Conservation (phyloP, 2,329 filamentous ascomycete species). For the Ophiostoma sp. region DNA sequence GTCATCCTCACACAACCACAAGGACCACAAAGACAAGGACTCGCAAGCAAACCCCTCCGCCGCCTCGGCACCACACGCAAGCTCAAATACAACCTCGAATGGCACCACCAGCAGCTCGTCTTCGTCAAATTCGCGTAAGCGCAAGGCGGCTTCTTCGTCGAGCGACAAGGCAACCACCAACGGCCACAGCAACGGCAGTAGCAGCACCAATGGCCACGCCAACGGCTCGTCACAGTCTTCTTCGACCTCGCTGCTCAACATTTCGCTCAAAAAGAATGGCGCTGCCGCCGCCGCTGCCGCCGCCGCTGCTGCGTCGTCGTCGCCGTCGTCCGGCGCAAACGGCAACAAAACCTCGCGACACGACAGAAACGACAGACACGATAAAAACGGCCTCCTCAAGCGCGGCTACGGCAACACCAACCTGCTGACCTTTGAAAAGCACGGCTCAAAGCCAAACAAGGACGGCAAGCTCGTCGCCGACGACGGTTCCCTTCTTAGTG, state of each 20-base stretch:
- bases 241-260: conserved; percentile 23
- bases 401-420: conserved; percentile 61
- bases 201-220: conserved; percentile 11
- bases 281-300: conserved; percentile 30
- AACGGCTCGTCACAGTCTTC: conserved; percentile 15
- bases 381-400: conserved; percentile 18
- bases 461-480: conserved; percentile 79
- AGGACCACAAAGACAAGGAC: conserved; percentile 30
- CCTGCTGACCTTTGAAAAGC: conserved; percentile 80
- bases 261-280: conserved; percentile 24
- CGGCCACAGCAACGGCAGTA: neutral
- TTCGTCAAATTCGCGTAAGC: conserved; percentile 62
- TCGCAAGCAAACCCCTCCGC: conserved; percentile 28
- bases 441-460: conserved; percentile 57
- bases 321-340: conserved; percentile 34
- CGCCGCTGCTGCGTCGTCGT: conserved; percentile 33
- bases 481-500: conserved; percentile 74
- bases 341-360: neutral
- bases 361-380: neutral
- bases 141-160: conserved; percentile 60
- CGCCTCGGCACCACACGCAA: conserved; percentile 21
- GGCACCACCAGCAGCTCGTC: conserved; percentile 37
- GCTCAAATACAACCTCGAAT: conserved; percentile 15
- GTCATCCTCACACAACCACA: conserved; percentile 15
- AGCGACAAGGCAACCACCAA: conserved; percentile 30